Percentiles rank a stretch among this genome's conserved stretches.
phyloP scores from a whole-genome alignment of 208 protist genomes.

The Wallacemonas sp. region DNA sequence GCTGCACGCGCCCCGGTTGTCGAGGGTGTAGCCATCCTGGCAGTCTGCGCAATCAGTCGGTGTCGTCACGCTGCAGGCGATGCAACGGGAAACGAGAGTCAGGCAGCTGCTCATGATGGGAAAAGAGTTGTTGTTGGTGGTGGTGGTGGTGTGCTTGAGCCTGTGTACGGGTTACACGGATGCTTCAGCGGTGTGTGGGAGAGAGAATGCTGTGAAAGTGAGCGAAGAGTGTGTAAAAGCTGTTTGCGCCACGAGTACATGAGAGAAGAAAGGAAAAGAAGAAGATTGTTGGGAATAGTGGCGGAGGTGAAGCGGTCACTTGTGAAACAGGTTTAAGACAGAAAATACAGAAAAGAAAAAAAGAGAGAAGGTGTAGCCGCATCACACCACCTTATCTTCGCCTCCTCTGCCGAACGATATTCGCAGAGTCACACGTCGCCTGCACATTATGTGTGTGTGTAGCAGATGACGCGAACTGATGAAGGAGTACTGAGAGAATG shows the following conservation, averaged over 20 bases:
- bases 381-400: too few relatives aligned
- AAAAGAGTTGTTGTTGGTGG: not conserved
- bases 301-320: too few relatives aligned
- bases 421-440: too few relatives aligned
- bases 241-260: not conserved
- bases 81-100: not conserved
- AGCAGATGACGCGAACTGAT: too few relatives aligned
- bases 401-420: too few relatives aligned
- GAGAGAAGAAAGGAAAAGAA: not conserved
- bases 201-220: not conserved
- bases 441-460: too few relatives aligned
- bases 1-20: not conserved
- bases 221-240: not conserved
- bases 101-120: not conserved
- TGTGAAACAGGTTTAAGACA: not conserved
- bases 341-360: constrained; percentile 3
- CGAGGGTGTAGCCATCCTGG: not conserved
- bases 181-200: too few relatives aligned
- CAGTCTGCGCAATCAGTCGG: not conserved
- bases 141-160: too few relatives aligned
- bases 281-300: too few relatives aligned
- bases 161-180: too few relatives aligned
- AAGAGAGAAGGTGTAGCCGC: too few relatives aligned
- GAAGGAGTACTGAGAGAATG: too few relatives aligned
- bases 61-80: constrained; percentile 1